Base-by-base conservation (phyloP, 225 moss, liverwort and hornwort species). In the Takakia lepidozioides region DNA sequence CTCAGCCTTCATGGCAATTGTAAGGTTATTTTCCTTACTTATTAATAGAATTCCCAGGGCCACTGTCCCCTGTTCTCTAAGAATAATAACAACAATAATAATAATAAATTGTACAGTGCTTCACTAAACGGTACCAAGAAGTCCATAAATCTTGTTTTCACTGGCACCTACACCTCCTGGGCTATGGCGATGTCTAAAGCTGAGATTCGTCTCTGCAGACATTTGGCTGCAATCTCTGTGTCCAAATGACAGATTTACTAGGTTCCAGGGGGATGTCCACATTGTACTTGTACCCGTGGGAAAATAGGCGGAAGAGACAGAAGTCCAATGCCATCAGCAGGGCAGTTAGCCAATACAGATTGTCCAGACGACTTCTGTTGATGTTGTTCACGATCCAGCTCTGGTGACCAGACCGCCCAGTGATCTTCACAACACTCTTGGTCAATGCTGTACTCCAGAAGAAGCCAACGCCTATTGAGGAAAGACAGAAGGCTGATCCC, bases 401-500 rank as follows among this genome's bases (percentile, higher is more conserved):
- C n/a, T n/a, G n/a, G n/a, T n/a, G n/a, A 3, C 50, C 43, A 4
- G 34, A 43, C 16, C 23, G 63, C 2, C 43, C 32, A n/a, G 59
- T 71, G 34, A 60, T 27, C 21, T 5, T 49, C 38, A 64, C 60
- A 23, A 60, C 59, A 19, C 47, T 10, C 4, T 58, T 27, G 10
- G 64, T 59, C 5, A 71, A 48, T 7, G 58, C 54, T 10, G 59
- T 49, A 29, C 64, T 48, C 10, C 64, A 60, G 49, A 62, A 65
- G 59, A 29, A 55, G 4, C 66, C 60, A 18, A 60, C 45, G 1
- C 58, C 51, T 32, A 54, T 46, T 38, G 45, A 45, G 8, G 23
- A 30, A 14, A 49, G 43, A 9, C 35, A 34, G 10, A 68, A 34
- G 1, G 61, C 61, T 19, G 43, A 38, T 8, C 42, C 51, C 58